Base-by-base conservation (phyloP, 2,329 filamentous ascomycete genomes). In the Penicillium frequentans region DNA sequence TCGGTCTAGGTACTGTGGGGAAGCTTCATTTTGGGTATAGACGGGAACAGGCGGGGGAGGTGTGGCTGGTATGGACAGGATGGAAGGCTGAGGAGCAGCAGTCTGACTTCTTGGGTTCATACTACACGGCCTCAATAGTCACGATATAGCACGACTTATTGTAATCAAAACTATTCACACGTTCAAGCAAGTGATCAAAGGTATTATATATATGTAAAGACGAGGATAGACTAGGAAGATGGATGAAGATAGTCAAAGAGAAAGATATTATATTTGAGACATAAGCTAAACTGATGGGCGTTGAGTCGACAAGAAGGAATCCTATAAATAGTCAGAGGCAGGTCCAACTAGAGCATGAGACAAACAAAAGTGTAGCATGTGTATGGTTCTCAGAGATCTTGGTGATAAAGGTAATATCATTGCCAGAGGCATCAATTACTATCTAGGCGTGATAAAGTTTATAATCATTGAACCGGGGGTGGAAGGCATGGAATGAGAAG, bases 301-400 rank as follows among this genome's bases (percentile, higher is more conserved):
- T 31, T 19, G 21, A 49, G 19, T 27, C 8, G 24, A 19, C 16
- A 21, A 5, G 16, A 10, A 7, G 1, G 3, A 39, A 21, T 33
- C 46, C 39, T 48, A 55, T 55, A 19, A 26, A 57, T 49, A 55
- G 63, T 71, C 64, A 71, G 68, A 59, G 53, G 55, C 27, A 26
- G 48, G 49, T 57, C 57, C 33, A 60, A 65, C 54, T 31, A 57
- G 52, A 47, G 29, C 51, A 56, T 55, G 54, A 62, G 56, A 57
- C 37, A 59, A 55, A 60, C 55, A 44, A 56, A 26, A 29, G 27
- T 39, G 46, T 39, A 65, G 54, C 31, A 56, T 61, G 54, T 60
- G 50, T 45, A 62, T 60, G 58, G 69, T 78, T 82, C 83, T 87
- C 84, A 86, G 84, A 84, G 84, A 87, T 87, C 84, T 87, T 87